Evolutionary conservation across 768 basidiomycete genomes (phyloP).

Genomic region (Boletellus sp.): DNA sequence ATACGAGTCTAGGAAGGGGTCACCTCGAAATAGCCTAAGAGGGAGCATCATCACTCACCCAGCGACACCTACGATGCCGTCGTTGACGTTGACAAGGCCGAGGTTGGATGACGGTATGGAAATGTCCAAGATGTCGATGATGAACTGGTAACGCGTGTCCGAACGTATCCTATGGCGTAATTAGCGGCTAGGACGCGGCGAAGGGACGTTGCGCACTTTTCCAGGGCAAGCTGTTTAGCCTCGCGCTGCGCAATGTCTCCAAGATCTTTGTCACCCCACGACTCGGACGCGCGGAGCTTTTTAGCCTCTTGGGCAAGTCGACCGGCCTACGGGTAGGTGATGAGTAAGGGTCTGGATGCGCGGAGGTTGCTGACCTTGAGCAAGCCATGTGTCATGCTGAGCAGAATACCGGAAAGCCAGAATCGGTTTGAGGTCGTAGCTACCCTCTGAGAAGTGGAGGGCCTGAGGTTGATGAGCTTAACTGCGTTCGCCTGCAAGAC

Average conservation of each 20-base stretch:
- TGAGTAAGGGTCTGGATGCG: not conserved
- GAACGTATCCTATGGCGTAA: conserved; percentile 49
- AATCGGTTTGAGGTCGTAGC: conserved; percentile 71
- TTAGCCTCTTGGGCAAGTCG: conserved; percentile 60
- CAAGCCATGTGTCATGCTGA: conserved; percentile 68
- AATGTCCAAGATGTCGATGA: conserved; percentile 81
- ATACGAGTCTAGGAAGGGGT: conserved; percentile 48
- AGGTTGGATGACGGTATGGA: conserved; percentile 87
- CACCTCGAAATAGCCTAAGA: conserved; percentile 2
- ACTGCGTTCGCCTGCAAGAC: conserved; percentile 55
- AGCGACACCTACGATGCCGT: conserved; percentile 79
- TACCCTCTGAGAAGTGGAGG: conserved; percentile 58
- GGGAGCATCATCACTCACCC: conserved; percentile 54
- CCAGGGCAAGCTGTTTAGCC: conserved; percentile 53
- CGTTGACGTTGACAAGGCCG: conserved; percentile 72
- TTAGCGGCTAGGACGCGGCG: conserved; percentile 1
- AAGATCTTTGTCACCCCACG: conserved; percentile 64
- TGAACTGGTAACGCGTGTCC: conserved; percentile 71
- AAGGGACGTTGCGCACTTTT: conserved; percentile 39
- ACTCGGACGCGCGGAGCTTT: conserved; percentile 41
- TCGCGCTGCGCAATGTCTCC: conserved; percentile 64
- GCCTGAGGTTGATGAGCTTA: conserved; percentile 58
- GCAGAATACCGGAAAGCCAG: conserved; percentile 84
- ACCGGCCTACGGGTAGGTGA: conserved; percentile 40
- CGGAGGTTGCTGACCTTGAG: conserved; percentile 51